phyloP scores from a whole-genome alignment of 1,284 basidiomycete genomes.

The Macrocystidia cucumis region DNA sequence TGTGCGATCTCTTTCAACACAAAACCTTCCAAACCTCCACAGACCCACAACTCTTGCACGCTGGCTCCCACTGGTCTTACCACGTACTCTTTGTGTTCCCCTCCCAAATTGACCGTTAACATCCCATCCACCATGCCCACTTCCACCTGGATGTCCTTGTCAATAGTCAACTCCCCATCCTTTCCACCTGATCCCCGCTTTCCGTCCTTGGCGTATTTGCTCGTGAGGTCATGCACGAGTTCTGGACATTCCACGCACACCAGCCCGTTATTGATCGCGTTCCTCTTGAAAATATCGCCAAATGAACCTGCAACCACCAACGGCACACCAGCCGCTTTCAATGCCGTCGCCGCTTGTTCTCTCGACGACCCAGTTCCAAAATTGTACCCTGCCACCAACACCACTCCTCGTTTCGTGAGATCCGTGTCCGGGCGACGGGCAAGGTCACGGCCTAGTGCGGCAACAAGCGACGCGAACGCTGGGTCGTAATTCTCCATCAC shows the following conservation, averaged over 20 bases:
- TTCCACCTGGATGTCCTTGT: constrained; percentile 58
- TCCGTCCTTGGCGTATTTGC: constrained; percentile 64
- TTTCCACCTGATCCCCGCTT: constrained; percentile 70
- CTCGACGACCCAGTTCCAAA: constrained; percentile 99
- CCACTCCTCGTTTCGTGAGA: constrained; percentile 43
- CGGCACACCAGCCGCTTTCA: constrained; percentile 91
- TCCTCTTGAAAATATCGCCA: constrained; percentile 98
- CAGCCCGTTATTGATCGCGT: constrained; percentile 97
- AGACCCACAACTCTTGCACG: constrained; percentile 90
- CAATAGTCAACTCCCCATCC: constrained; percentile 76
- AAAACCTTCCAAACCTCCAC: constrained; percentile 74
- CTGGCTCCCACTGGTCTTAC: constrained; percentile 79
- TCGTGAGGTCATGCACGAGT: constrained; percentile 82
- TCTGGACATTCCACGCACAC: constrained; percentile 92
- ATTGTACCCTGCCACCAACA: constrained; percentile 94
- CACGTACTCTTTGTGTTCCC: constrained; percentile 51
- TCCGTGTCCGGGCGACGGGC: constrained; percentile 14
- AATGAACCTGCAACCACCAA: constrained; percentile 95
- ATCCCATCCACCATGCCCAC: constrained; percentile 68
- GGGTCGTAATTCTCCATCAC: constrained; percentile 99
- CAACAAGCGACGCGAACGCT: constrained; percentile 72
- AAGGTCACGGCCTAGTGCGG: constrained; percentile 39
- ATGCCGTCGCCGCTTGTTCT: constrained; percentile 96
- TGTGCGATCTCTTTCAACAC: constrained; percentile 75
- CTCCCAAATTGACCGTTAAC: constrained; percentile 40